Evolutionary conservation across 1,284 basidiomycete genomes (phyloP), one percentile per base, ranked within the genome.

Genomic region (Cryptococcus sp.): DNA sequence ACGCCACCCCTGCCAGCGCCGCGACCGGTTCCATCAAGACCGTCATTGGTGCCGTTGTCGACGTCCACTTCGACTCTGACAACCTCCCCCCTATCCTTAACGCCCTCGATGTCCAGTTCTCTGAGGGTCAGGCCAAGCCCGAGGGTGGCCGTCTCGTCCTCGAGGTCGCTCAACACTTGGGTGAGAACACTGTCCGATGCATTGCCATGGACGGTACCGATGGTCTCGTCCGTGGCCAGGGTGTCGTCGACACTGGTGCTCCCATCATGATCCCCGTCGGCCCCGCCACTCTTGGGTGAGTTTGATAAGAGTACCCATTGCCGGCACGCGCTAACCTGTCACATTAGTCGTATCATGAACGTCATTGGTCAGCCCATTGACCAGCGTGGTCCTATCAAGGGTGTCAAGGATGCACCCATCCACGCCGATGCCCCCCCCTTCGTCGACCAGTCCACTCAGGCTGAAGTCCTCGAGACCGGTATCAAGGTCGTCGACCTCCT

Each of bases 401-500:
- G 92, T 79, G 90, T 88, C 80, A 91, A 91, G 82, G 54, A 89
- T 68, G 86, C 80, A 62, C 91, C 93, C 71, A 99, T 99, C 79
- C 95, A 99, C 82, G 91, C 92, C 74, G 94, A 98, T 69, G 91
- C 95, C 62, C 95, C 95, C 61, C 81, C 89, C 50, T 99, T 98
- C 84, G 91, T 96, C 68, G 95, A 98, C 76, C 95, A 99, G 82
- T 97, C 95, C 48, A 98, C 95, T 62, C 91, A 91, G 54, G 93
- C 95, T 68, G 95, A 99, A 81, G 91, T 99, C 58, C 86, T 99
- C 75, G 95, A 98, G 84, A 99, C 95, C 62, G 95, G 95, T 85
- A 98, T 99, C 87, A 98, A 99, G 86, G 95, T 99, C 79, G 95
- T 99, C 81, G 95, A 99, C 82, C 88, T 99, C 70, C 89, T 99